Conservation (phyloP, 2,329 filamentous ascomycete genomes). For the Botryotinia calthae region DNA sequence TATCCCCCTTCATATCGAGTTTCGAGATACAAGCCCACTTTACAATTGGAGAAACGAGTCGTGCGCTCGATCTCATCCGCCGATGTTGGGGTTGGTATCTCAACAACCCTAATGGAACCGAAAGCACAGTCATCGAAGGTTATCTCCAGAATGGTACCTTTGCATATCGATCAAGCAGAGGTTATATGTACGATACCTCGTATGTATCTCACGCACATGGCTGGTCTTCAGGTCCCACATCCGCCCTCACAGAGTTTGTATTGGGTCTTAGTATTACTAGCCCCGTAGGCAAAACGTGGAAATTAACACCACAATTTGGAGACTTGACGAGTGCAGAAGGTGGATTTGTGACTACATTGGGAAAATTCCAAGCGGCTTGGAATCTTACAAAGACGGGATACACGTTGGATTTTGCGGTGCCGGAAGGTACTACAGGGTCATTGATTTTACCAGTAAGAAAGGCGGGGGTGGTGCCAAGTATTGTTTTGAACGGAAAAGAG, state of each 20-base stretch:
- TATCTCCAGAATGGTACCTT: constrained; percentile 55
- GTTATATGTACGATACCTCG: constrained; percentile 46
- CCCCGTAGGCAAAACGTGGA: constrained; percentile 40
- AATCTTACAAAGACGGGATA: constrained; percentile 21
- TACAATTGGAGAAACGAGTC: constrained; percentile 45
- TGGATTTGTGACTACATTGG: constrained; percentile 42
- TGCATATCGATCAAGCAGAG: constrained; percentile 52
- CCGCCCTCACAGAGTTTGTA: constrained; percentile 45
- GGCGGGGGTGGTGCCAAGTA: constrained; percentile 18
- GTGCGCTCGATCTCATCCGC: constrained; percentile 56
- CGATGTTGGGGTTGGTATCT: constrained; percentile 62
- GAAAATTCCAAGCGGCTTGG: constrained; percentile 41
- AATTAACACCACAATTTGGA: constrained; percentile 43
- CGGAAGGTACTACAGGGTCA: constrained; percentile 22
- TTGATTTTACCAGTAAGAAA: constrained; percentile 21
- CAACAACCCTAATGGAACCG: constrained; percentile 54
- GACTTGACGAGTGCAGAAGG: constrained; percentile 42
- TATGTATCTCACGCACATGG: constrained; percentile 50
- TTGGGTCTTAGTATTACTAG: constrained; percentile 44
- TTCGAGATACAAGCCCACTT: constrained; percentile 60
- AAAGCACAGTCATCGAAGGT: constrained; percentile 58
- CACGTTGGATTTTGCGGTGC: constrained; percentile 23
- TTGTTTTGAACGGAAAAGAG: constrained; percentile 22
- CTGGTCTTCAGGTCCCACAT: constrained; percentile 49
- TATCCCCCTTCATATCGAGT: constrained; percentile 57